phyloP scores from a whole-genome alignment of 2,329 filamentous ascomycete species.

The Colletotrichum abscissum region DNA sequence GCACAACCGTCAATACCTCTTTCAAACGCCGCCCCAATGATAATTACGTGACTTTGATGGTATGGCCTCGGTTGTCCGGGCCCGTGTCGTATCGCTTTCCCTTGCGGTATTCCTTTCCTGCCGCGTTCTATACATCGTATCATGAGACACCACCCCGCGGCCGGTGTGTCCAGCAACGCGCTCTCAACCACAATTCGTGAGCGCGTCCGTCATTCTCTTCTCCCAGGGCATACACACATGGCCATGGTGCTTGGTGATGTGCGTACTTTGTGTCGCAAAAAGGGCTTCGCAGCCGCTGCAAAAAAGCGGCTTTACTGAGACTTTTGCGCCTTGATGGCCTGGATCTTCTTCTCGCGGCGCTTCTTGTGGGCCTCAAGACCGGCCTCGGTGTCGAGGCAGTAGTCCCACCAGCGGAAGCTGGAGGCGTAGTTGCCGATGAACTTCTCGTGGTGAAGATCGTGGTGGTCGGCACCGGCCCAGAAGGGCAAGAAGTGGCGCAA shows the following conservation, averaged over 20 bases:
- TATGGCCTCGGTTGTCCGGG: constrained; percentile 6
- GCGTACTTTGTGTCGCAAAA: not conserved
- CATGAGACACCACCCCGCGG: constrained; percentile 2
- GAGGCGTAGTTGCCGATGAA: constrained; percentile 99
- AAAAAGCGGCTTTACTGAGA: constrained; percentile 60
- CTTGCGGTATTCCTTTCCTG: constrained; percentile 13
- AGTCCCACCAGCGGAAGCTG: constrained; percentile 99
- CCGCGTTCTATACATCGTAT: constrained; percentile 32
- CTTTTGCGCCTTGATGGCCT: constrained; percentile 75
- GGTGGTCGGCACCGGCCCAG: constrained; percentile 97
- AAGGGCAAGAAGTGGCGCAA: constrained; percentile 95
- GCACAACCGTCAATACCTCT: constrained; percentile 32
- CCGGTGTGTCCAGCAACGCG: constrained; percentile 1
- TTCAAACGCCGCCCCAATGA: constrained; percentile 36
- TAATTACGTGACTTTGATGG: constrained; percentile 28
- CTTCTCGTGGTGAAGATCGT: constrained; percentile 97
- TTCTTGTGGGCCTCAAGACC: constrained; percentile 87
- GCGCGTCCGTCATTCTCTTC: not conserved
- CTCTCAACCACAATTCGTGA: not conserved
- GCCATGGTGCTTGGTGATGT: not conserved
- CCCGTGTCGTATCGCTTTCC: constrained; percentile 25
- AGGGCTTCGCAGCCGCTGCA: not conserved
- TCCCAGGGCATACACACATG: not conserved
- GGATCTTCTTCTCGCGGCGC: constrained; percentile 82
- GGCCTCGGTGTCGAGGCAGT: constrained; percentile 90